Conservation (phyloP, 1,284 basidiomycete species). For the Calocybe gambosa region DNA sequence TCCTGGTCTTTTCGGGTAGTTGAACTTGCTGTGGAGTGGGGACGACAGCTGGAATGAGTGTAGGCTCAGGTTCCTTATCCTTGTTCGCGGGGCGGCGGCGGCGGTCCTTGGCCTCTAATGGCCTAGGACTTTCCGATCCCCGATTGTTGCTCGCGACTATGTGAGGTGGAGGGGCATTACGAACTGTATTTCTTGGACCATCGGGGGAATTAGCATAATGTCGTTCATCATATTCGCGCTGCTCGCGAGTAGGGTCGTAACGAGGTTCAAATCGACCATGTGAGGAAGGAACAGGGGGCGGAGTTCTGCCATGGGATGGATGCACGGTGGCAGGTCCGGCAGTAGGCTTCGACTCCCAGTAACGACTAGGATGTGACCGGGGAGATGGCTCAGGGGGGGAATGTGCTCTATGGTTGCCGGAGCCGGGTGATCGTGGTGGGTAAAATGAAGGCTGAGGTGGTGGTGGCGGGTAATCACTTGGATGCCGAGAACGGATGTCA, state of each 20-base stretch:
- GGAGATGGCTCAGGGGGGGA: slow-evolving; percentile 52
- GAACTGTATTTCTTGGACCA: slow-evolving; percentile 20
- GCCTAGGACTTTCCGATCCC: slow-evolving; percentile 36
- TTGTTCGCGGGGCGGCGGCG: slow-evolving; percentile 23
- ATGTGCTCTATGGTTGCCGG: slow-evolving; percentile 25
- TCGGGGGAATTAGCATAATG: slow-evolving; percentile 32
- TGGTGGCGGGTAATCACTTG: slow-evolving; percentile 40
- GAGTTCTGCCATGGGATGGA: slow-evolving; percentile 23
- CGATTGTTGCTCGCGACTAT: slow-evolving; percentile 26
- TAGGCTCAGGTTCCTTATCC: slow-evolving; percentile 28
- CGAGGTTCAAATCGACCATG: slow-evolving; percentile 38
- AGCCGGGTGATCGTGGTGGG: slow-evolving; percentile 33
- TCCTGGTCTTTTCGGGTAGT: slow-evolving; percentile 27
- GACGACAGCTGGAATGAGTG: slow-evolving; percentile 16
- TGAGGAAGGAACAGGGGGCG: slow-evolving; percentile 26
- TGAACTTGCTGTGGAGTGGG: slow-evolving; percentile 23
- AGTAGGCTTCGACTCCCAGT: slow-evolving; percentile 39
- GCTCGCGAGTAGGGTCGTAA: slow-evolving; percentile 31
- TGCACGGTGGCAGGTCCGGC: slow-evolving; percentile 22
- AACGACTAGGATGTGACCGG: slow-evolving; percentile 37
- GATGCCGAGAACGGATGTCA: slow-evolving; percentile 39
- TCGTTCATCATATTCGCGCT: slow-evolving; percentile 30
- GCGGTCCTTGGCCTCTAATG: slow-evolving; percentile 23
- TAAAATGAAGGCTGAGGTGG: slow-evolving; percentile 29
- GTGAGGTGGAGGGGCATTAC: slow-evolving; percentile 23